Evolutionary conservation across 1,139 yeast species (phyloP).

Genomic region (Waltiozyma sp.): DNA sequence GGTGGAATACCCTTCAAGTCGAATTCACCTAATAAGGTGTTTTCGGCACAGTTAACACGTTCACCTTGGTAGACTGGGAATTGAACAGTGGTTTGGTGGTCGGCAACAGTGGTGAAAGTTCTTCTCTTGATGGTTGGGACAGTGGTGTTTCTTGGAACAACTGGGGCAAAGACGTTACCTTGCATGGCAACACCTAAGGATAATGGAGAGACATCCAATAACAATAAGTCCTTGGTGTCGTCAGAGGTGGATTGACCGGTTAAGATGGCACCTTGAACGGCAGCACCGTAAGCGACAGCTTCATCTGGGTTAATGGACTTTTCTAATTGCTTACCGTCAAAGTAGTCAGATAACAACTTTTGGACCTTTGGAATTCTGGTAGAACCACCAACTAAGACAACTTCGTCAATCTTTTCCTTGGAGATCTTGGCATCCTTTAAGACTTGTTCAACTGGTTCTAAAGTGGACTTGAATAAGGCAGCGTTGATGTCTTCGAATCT

Average conservation of each 20-base stretch:
- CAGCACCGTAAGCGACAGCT: slow-evolving; percentile 99
- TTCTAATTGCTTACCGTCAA: slow-evolving; percentile 95
- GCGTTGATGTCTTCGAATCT: slow-evolving; percentile 97
- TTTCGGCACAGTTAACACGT: slow-evolving; percentile 99
- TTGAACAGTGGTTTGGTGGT: slow-evolving; percentile 98
- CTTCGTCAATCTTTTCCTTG: slow-evolving; percentile 86
- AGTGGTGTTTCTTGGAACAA: slow-evolving; percentile 99
- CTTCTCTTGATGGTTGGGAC: slow-evolving; percentile 99
- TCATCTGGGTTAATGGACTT: slow-evolving; percentile 98
- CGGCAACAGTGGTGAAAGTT: slow-evolving; percentile 99
- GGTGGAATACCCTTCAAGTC: slow-evolving; percentile 99
- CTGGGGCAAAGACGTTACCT: slow-evolving; percentile 98
- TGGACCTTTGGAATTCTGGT: slow-evolving; percentile 99
- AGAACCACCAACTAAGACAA: slow-evolving; percentile 99
- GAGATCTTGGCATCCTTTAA: slow-evolving; percentile 89
- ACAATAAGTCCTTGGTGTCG: slow-evolving; percentile 93
- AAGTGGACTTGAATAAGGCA: slow-evolving; percentile 90
- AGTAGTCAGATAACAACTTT: slow-evolving; percentile 94
- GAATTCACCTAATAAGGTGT: slow-evolving; percentile 98
- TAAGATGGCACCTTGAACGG: slow-evolving; percentile 98
- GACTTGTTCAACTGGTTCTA: slow-evolving; percentile 97
- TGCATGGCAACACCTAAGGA: slow-evolving; percentile 99
- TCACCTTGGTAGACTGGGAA: slow-evolving; percentile 99
- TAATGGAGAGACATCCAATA: slow-evolving; percentile 97
- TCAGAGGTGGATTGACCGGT: slow-evolving; percentile 97